Percentiles rank a stretch among this genome's conserved stretches.
Conservation (phyloP, 371 early-diverging fungal species). For the Phascolomyces articulosus region DNA sequence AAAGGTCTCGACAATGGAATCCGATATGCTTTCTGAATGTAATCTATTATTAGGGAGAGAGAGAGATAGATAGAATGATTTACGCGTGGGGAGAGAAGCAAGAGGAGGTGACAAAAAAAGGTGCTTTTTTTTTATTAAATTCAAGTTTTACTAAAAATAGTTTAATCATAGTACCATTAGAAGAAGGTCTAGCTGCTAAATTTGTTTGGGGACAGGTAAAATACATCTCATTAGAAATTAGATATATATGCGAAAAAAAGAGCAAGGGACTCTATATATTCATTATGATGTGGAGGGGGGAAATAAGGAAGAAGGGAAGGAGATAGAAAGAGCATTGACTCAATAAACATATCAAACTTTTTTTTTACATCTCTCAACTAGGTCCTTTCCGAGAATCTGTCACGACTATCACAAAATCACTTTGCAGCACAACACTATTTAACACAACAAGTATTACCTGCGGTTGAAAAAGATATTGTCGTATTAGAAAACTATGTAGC, state of each 20-base stretch:
- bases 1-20: conserved; percentile 59
- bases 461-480: conserved; percentile 58
- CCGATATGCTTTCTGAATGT: conserved; percentile 65
- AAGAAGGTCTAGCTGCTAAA: conserved; percentile 60
- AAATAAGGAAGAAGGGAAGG: neutral
- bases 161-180: conserved; percentile 30
- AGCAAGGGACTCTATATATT: too few species aligned
- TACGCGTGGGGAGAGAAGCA: too few species aligned
- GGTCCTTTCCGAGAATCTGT: conserved; percentile 66
- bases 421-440: conserved; percentile 76
- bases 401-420: conserved; percentile 64
- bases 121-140: too few species aligned
- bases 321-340: too few species aligned
- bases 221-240: too few species aligned
- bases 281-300: too few species aligned
- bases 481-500: conserved; percentile 38
- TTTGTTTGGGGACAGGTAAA: conserved; percentile 76
- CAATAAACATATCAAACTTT: neutral
- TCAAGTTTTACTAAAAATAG: neutral
- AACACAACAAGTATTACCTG: conserved; percentile 62
- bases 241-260: too few species aligned
- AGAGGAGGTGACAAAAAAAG: too few species aligned
- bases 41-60: conserved; percentile 6
- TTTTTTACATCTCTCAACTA: neutral
- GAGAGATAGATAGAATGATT: too few species aligned